Base-by-base conservation (phyloP, 2,329 filamentous ascomycete species). In the Apiospora arundinis region DNA sequence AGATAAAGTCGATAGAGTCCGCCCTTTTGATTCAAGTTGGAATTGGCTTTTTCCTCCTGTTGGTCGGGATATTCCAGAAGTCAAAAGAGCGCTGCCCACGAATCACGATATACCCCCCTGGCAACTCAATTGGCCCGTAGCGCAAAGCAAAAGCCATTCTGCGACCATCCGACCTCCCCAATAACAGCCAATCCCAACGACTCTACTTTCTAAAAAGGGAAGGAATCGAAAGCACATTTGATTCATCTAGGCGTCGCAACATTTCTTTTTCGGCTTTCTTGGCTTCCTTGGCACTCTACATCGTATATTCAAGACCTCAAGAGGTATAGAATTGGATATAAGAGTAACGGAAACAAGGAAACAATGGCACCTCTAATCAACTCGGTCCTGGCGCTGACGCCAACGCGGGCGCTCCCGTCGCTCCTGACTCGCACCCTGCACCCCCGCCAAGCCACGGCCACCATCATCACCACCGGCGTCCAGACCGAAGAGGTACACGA, bases 391-490 rank as follows among this genome's bases (percentile, higher is more conserved):
- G 66, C 44, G 23, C 66, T 68, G 16, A 48, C 66, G 66, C 74
- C 77, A 4, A 78, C 76, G 25, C 72, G 75, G 56, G 77, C 77
- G 6, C 45, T 77, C 2, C 73, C 77, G 14, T 70, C 76, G 23
- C 71, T 70, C n/a, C 68, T 77, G 48, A 74, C 76, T 16, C 74
- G 69, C 52, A 71, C 76, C 67, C 56, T 63, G 8, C 32, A 14
- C 16, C 73, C 73, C 21, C 75, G 78, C 4, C 78, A 79, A 67
- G 73, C 69, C 67, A 77, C 78, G 4, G 78, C 78, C n/a, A 78
- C 77, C 1, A 75, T 78, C 49, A 70, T 79, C 49, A 69, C 78
- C 32, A 32, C 37, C 65, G 44, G 28, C 65, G 25, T 45, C 65
- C 65, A 73, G 67, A 75, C 73, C 49, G 72, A 74, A 18, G 72